phyloP scores from a whole-genome alignment of 441 rosid species.

The Euphorbia schlechtendalii region DNA sequence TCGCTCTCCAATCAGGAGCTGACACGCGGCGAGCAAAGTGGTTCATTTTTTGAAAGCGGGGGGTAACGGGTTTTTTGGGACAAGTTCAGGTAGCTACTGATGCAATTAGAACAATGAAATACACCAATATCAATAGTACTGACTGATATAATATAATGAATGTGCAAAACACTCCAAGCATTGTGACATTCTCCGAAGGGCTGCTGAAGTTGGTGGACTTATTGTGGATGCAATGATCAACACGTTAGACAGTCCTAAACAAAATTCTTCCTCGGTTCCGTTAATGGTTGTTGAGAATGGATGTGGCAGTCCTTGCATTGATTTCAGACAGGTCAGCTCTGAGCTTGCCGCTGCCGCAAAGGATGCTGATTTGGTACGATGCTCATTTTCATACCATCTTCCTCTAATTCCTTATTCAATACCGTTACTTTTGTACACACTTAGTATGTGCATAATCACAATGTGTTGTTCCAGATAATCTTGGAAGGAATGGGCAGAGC shows the following conservation, averaged over 20 bases:
- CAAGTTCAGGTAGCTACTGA: too few species aligned
- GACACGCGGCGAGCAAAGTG: too few species aligned
- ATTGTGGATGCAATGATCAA: constrained; percentile 90
- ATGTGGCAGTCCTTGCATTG: constrained; percentile 99
- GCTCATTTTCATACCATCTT: constrained; percentile 4
- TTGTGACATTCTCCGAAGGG: constrained; percentile 89
- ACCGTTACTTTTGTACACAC: background rate
- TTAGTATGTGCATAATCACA: background rate
- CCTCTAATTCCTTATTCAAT: constrained; percentile 1
- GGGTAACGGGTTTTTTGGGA: too few species aligned
- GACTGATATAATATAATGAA: too few species aligned
- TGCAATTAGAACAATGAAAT: too few species aligned
- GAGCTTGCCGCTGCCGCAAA: constrained; percentile 96
- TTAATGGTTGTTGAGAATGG: constrained; percentile 99
- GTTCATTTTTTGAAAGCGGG: too few species aligned
- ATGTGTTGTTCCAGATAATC: constrained; percentile 47
- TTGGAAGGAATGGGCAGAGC: constrained; percentile 99
- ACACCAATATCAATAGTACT: too few species aligned
- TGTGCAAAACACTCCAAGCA: constrained; percentile 39
- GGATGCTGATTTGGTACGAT: constrained; percentile 87
- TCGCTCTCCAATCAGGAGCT: too few species aligned
- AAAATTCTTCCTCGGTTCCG: constrained; percentile 59
- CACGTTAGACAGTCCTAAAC: constrained; percentile 55
- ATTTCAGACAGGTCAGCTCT: constrained; percentile 94
- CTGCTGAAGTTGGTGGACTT: constrained; percentile 93